These are phyloP conservation scores for Puccinia coronata DNA, from an alignment of 1,284 basidiomycete species.

Conservation along the genomic window DNA sequence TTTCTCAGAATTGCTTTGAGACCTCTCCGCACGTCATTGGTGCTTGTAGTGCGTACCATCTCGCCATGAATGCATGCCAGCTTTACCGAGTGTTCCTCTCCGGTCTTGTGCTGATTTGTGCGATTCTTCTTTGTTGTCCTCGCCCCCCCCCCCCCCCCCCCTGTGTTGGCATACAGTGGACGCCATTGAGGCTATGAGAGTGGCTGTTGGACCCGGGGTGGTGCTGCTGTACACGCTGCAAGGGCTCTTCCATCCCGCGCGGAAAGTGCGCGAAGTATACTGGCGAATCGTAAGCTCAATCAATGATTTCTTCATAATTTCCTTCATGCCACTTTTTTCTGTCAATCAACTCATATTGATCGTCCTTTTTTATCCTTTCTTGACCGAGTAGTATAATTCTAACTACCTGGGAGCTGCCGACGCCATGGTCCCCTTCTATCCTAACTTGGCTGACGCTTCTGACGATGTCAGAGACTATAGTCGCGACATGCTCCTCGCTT, in stretches of 20 bases:
- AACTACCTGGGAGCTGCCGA: constrained; percentile 80
- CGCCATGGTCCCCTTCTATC: constrained; percentile 91
- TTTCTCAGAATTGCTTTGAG: constrained; percentile 18
- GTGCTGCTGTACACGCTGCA: constrained; percentile 87
- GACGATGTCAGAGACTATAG: constrained; percentile 56
- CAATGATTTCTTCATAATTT: background rate
- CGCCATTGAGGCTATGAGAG: constrained; percentile 92
- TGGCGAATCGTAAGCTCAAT: constrained; percentile 48
- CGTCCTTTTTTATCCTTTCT: constrained; percentile 65
- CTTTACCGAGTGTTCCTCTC: background rate
- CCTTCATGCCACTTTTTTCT: constrained; percentile 1
- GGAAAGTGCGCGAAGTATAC: constrained; percentile 84
- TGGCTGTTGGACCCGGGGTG: constrained; percentile 90
- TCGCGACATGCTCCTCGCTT: constrained; percentile 55
- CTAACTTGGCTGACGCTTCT: constrained; percentile 60
- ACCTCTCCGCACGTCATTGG: constrained; percentile 95
- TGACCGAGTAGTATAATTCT: constrained; percentile 62
- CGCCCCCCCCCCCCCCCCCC: no score
- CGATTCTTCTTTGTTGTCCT: background rate
- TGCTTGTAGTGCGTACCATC: constrained; percentile 60
- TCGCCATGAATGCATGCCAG: constrained; percentile 5
- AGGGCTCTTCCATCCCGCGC: constrained; percentile 90
- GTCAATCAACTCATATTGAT: constrained; percentile 53
- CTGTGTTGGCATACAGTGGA: constrained; percentile 55
- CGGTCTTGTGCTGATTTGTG: constrained; percentile 29